These are phyloP conservation scores for Arthrinium phaeospermum DNA, from an alignment of 2,329 filamentous ascomycete species.

Conservation along the genomic window DNA sequence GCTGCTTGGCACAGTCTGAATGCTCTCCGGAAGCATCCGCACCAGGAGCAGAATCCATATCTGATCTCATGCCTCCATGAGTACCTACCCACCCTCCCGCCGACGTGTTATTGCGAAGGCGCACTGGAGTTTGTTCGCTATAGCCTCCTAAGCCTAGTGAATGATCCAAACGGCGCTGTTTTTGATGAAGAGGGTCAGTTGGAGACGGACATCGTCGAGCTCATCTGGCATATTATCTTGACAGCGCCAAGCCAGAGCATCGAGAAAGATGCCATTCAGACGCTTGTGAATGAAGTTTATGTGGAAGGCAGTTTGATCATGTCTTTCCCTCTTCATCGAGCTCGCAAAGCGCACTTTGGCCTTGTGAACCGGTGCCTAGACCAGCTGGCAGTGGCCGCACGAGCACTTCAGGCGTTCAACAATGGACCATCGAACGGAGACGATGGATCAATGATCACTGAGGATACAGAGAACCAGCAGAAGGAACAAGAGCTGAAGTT, in stretches of 20 bases:
- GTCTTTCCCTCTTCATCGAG: conserved; percentile 54
- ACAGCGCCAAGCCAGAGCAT: conserved; percentile 69
- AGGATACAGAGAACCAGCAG: conserved; percentile 53
- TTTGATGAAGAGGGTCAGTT: conserved; percentile 59
- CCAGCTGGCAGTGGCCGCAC: conserved; percentile 70
- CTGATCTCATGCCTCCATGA: conserved; percentile 57
- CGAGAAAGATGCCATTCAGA: conserved; percentile 70
- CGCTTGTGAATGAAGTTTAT: conserved; percentile 75
- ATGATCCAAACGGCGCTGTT: conserved; percentile 49
- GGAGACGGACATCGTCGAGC: conserved; percentile 63
- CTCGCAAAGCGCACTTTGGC: conserved; percentile 67
- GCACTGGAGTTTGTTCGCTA: conserved; percentile 68
- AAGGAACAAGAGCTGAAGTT: conserved; percentile 67
- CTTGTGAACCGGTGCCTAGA: conserved; percentile 76
- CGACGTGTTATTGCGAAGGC: conserved; percentile 64
- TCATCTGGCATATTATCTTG: conserved; percentile 84
- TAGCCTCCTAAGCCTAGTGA: conserved; percentile 53
- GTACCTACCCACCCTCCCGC: conserved; percentile 62
- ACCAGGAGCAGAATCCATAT: conserved; percentile 57
- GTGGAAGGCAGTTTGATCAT: conserved; percentile 62
- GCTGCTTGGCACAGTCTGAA: conserved; percentile 73
- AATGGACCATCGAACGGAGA: conserved; percentile 50
- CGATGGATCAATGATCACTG: conserved; percentile 59
- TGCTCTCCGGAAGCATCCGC: conserved; percentile 47
- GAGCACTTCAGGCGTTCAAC: conserved; percentile 56